Percentiles rank a stretch among this genome's conserved stretches.
phyloP scores from a whole-genome alignment of 23 red algal genomes.

The Gracilaria caudata region DNA sequence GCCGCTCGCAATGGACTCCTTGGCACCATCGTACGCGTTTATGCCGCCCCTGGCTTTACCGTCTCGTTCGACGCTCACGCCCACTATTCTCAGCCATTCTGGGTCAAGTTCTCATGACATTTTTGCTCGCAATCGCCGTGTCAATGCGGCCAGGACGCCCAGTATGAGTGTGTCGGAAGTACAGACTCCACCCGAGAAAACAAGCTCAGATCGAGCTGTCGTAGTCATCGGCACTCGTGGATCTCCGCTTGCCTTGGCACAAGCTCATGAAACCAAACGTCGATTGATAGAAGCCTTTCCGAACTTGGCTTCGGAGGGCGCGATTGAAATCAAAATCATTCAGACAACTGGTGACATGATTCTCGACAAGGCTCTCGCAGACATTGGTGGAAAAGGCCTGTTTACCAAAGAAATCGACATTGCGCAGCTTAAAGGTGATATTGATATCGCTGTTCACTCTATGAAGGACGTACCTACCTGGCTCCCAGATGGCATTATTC shows the following conservation, averaged over 20 bases:
- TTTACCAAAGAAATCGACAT: slow-evolving; percentile 99
- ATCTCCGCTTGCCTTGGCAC: slow-evolving; percentile 94
- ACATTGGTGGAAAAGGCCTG: slow-evolving; percentile 98
- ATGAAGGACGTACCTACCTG: slow-evolving; percentile 99
- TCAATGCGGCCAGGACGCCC: not conserved
- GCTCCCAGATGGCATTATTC: slow-evolving; percentile 87
- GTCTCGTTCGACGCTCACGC: not conserved
- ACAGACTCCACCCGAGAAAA: slow-evolving; percentile 3
- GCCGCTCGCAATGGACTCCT: not conserved
- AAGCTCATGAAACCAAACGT: slow-evolving; percentile 85
- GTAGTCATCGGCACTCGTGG: slow-evolving; percentile 96
- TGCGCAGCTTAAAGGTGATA: slow-evolving; percentile 91
- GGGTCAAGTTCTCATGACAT: not conserved
- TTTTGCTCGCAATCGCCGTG: not conserved
- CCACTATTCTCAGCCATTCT: not conserved
- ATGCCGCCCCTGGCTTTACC: not conserved
- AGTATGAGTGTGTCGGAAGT: slow-evolving; percentile 54
- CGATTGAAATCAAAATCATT: slow-evolving; percentile 91
- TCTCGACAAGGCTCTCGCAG: slow-evolving; percentile 95
- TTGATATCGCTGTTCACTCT: slow-evolving; percentile 99
- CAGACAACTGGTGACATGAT: slow-evolving; percentile 97
- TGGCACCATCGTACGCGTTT: not conserved
- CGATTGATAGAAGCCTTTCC: slow-evolving; percentile 81
- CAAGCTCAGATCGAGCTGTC: slow-evolving; percentile 50
- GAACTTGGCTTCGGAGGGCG: slow-evolving; percentile 66